A percentile compares a stretch with the other conserved stretches of the same genome.
phyloP scores from a whole-genome alignment of 371 early-diverging fungal genomes.

The Apophysomyces sp. region DNA sequence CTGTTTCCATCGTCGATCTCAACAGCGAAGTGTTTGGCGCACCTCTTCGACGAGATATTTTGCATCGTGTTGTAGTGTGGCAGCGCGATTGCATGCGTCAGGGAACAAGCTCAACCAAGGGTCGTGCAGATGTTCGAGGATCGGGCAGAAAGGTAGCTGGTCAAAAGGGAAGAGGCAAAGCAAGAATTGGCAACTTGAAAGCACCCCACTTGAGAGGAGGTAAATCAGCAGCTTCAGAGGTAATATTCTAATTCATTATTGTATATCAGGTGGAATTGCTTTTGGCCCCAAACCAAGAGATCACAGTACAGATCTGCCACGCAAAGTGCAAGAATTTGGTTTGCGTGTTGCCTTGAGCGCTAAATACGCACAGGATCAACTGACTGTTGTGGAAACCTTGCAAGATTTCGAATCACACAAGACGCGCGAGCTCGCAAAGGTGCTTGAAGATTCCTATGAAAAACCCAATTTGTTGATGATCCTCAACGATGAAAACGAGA shows the following conservation, averaged over 20 bases:
- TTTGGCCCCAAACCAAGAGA: slow-evolving; percentile 90
- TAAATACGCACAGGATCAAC: slow-evolving; percentile 89
- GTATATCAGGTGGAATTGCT: slow-evolving; percentile 69
- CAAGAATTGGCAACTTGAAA: slow-evolving; percentile 83
- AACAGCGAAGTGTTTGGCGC: slow-evolving; percentile 77
- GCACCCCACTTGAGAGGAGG: slow-evolving; percentile 92
- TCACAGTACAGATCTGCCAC: slow-evolving; percentile 79
- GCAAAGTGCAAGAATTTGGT: slow-evolving; percentile 84
- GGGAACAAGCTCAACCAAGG: slow-evolving; percentile 85
- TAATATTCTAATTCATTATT: not conserved
- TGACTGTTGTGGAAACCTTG: slow-evolving; percentile 81
- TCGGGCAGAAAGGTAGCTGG: slow-evolving; percentile 75
- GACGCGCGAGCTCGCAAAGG: slow-evolving; percentile 56
- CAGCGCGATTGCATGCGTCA: slow-evolving; percentile 80
- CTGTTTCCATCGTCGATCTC: slow-evolving; percentile 74
- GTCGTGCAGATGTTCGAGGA: slow-evolving; percentile 84
- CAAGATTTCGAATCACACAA: slow-evolving; percentile 49
- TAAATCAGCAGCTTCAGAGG: slow-evolving; percentile 21
- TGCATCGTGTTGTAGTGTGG: slow-evolving; percentile 87
- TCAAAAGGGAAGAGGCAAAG: slow-evolving; percentile 94
- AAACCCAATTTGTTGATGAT: slow-evolving; percentile 52
- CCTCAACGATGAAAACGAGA: slow-evolving; percentile 43
- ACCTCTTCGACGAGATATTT: slow-evolving; percentile 81
- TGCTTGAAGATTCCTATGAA: slow-evolving; percentile 52
- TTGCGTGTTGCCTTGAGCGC: slow-evolving; percentile 84